These are phyloP conservation scores for Limonium bicolor DNA, from an alignment of 148 eudicot species.

Conservation along the genomic window DNA sequence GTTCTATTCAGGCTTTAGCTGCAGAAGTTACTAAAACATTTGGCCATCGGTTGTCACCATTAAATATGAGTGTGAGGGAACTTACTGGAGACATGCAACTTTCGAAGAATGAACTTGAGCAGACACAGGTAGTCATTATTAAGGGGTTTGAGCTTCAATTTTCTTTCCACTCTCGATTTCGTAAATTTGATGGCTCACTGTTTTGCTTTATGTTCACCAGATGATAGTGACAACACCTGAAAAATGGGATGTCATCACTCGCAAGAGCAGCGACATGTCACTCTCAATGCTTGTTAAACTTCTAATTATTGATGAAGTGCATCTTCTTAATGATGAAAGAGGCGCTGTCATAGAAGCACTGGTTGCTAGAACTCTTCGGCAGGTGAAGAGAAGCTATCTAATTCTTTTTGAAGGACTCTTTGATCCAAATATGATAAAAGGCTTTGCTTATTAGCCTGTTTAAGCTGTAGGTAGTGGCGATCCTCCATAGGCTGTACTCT, in stretches of 20 bases:
- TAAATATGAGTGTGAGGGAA: slow-evolving; percentile 82
- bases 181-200: slow-evolving; percentile 1
- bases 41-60: slow-evolving; percentile 74
- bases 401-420: no score
- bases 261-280: slow-evolving; percentile 98
- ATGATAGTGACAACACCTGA: slow-evolving; percentile 99
- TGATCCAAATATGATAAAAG: no score
- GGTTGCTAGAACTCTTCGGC: slow-evolving; percentile 98
- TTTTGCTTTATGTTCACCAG: slow-evolving; percentile 21
- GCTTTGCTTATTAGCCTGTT: no score
- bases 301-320: slow-evolving; percentile 94
- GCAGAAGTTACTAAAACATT: slow-evolving; percentile 93
- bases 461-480: no score
- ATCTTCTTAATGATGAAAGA: slow-evolving; percentile 94
- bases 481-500: no score
- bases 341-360: slow-evolving; percentile 97
- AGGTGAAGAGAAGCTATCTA: no score
- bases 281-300: slow-evolving; percentile 96
- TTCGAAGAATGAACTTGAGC: slow-evolving; percentile 80
- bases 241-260: slow-evolving; percentile 99
- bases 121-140: slow-evolving; percentile 46
- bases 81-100: slow-evolving; percentile 99
- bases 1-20: slow-evolving; percentile 53
- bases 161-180: background rate
- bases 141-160: background rate